Percentiles rank a stretch among this genome's conserved stretches.
Evolutionary conservation across 2,329 filamentous ascomycete genomes (phyloP).

Genomic region (Cordyceps cicadae): DNA sequence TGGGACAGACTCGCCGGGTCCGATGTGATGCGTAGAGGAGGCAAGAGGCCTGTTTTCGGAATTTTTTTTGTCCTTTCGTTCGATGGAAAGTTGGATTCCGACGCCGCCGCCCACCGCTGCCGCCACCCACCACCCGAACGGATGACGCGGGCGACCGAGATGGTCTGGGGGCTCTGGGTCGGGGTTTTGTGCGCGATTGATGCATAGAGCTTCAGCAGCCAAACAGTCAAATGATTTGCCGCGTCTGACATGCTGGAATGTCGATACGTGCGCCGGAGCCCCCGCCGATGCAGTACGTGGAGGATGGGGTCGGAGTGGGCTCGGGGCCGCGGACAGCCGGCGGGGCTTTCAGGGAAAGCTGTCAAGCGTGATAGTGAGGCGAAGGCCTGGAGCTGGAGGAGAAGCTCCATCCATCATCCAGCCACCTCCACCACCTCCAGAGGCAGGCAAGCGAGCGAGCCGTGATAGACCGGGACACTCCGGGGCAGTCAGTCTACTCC

Average conservation of each 20-base stretch:
- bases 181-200: background rate
- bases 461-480: no score
- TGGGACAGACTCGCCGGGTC: no score
- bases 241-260: background rate
- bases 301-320: background rate
- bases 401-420: background rate
- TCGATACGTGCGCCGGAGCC: no score
- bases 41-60: no score
- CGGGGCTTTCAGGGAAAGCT: background rate
- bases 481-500: no score
- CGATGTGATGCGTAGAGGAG: no score
- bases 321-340: constrained; percentile 9
- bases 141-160: constrained; percentile 5
- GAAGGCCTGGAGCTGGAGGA: background rate
- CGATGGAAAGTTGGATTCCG: background rate
- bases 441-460: no score
- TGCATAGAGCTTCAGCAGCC: background rate
- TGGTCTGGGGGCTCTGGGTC: background rate
- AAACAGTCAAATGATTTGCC: background rate
- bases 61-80: no score
- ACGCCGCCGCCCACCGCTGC: background rate
- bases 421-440: no score
- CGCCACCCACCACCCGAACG: background rate
- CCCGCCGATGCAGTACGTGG: background rate
- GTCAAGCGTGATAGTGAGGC: background rate